phyloP scores from a whole-genome alignment of 2,329 filamentous ascomycete genomes.

The Gnomoniopsis smithogilvyi region DNA sequence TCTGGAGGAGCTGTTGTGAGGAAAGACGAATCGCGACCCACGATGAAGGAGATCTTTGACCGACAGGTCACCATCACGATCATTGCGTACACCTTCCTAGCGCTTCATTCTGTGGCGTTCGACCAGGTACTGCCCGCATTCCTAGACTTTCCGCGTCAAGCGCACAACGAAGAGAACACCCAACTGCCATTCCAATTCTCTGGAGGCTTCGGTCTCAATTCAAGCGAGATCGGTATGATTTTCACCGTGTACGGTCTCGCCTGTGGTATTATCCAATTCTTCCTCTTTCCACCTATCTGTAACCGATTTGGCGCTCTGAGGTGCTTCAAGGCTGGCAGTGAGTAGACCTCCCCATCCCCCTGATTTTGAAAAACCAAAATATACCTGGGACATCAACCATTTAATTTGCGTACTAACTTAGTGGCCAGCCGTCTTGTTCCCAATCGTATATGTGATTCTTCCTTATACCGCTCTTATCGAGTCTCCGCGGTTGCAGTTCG shows the following conservation, averaged over 20 bases:
- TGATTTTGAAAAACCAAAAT: no score
- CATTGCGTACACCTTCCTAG: conserved; percentile 73
- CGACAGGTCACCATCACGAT: conserved; percentile 73
- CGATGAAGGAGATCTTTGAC: conserved; percentile 65
- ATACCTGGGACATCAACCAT: no score
- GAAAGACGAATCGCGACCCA: conserved; percentile 21
- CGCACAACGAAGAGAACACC: conserved; percentile 52
- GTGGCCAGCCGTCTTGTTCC: conserved; percentile 56
- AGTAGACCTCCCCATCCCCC: conserved; percentile 19
- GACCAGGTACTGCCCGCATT: conserved; percentile 90
- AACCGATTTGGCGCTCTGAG: conserved; percentile 68
- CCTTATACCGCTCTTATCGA: conserved; percentile 73
- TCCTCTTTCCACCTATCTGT: conserved; percentile 77
- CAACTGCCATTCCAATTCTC: conserved; percentile 76
- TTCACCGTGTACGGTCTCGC: conserved; percentile 80
- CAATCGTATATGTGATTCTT: conserved; percentile 74
- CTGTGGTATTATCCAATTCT: conserved; percentile 80
- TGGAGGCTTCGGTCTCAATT: conserved; percentile 73
- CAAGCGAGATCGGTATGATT: conserved; percentile 75
- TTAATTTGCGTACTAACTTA: neutral
- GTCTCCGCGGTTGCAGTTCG: conserved; percentile 46
- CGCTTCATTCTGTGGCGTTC: conserved; percentile 78
- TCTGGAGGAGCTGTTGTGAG: neutral
- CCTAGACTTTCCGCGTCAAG: conserved; percentile 68
- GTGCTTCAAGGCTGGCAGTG: conserved; percentile 65